Base-by-base conservation (phyloP, 108 stramenopile species). In the Aureococcus anophagefferens region DNA sequence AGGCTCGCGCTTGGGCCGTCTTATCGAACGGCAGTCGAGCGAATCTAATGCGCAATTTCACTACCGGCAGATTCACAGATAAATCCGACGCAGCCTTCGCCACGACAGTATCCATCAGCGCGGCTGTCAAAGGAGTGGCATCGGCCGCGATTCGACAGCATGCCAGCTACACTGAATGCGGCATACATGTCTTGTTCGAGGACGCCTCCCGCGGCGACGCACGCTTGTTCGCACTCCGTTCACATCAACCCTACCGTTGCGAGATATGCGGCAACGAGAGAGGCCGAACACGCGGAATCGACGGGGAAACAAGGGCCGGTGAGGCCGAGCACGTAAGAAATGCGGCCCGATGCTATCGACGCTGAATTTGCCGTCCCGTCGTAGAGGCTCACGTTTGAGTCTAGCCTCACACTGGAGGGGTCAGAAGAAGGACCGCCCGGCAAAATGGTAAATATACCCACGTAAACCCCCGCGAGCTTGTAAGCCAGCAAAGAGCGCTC, bases 231-330 rank as follows among this genome's bases (percentile, higher is more conserved):
- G 31, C 80, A 76, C 35, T 79, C 78, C 16, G 30, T 29, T 25
- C 14, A n/a, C 45, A 70, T 69, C n/a, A 83, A 74, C 36, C 68
- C 33, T 33, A 46, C 32, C 32, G 67, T 37, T 35, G 81, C 81
- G 18, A 74, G 33, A 33, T 81, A 29, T 25, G 81, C 63, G 33
- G 81, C 80, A n/a, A 80, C 80, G n/a, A 83, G 74, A 0, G 81
- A 83, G 21, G 81, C 81, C 0, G 81, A 83, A 77, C 81, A 83
- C n/a, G 81, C 81, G 11, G 81, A 81, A 37, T 83, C 81, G 13
- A 81, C 46, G 31, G 77, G 77, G 71, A 79, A 64, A 63, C 74
- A 79, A 11, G 81, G 81, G n/a, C 81, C 81, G 30, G 66, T 74
- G 30, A 78, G 71, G 29, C 77, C 77, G 37, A 83, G 63, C 13